A percentile compares a stretch with the other conserved stretches of the same genome.
Conservation (phyloP, 768 basidiomycete genomes). For the Termitomyces sp. region DNA sequence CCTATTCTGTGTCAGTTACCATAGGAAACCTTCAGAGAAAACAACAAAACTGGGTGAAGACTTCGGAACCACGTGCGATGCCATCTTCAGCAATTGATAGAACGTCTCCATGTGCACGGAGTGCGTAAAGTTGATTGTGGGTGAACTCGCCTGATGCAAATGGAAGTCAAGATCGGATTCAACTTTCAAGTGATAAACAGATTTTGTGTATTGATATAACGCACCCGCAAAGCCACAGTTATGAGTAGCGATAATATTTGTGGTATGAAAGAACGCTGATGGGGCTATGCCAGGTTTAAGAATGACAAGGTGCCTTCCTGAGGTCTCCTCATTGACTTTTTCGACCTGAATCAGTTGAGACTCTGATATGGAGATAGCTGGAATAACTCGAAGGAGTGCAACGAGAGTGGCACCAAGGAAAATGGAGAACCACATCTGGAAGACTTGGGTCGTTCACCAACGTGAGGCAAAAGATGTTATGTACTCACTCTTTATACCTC, state of each 20-base stretch:
- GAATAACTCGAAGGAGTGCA: background rate
- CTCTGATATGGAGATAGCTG: background rate
- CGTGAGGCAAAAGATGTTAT: too few species aligned
- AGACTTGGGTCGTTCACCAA: too few species aligned
- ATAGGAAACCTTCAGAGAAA: background rate
- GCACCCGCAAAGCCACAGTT: constrained; percentile 30
- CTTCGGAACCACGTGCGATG: constrained; percentile 15
- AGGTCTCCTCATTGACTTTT: constrained; percentile 15
- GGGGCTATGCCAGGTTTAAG: constrained; percentile 25
- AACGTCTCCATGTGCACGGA: constrained; percentile 23
- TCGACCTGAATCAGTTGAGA: background rate
- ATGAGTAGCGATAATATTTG: constrained; percentile 6
- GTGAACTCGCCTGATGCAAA: constrained; percentile 11
- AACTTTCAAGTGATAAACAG: too few species aligned
- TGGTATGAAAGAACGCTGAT: constrained; percentile 8
- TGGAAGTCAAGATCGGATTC: background rate
- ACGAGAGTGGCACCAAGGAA: too few species aligned
- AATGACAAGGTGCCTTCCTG: constrained; percentile 27
- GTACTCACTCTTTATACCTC: too few species aligned
- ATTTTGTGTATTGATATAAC: too few species aligned
- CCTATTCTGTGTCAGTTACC: constrained; percentile 11
- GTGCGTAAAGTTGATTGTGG: constrained; percentile 13
- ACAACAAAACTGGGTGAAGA: constrained; percentile 18
- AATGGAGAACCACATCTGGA: background rate
- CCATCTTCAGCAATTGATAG: constrained; percentile 20